phyloP scores from a whole-genome alignment of 2,329 filamentous ascomycete species.

The Paraphaeosphaeria sporulosa region DNA sequence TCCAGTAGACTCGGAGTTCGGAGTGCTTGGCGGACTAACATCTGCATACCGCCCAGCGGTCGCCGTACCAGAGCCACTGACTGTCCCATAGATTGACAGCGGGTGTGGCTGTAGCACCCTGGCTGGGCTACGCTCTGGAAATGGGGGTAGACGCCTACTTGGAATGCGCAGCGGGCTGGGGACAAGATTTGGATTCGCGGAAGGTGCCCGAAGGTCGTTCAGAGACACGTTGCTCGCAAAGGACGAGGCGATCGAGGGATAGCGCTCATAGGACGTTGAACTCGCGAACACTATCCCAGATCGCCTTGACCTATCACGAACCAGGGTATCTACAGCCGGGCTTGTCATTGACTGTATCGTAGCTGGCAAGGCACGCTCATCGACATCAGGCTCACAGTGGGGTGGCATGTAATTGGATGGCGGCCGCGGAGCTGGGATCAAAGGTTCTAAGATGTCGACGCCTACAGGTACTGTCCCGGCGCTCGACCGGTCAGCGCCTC shows the following conservation, averaged over 20 bases:
- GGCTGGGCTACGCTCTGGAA: background rate
- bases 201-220: background rate
- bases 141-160: background rate
- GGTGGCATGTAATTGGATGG: too few species aligned
- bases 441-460: background rate
- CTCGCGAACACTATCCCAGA: background rate
- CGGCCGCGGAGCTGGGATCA: background rate
- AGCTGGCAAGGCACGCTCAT: background rate
- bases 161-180: background rate
- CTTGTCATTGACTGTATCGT: background rate
- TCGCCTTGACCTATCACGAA: background rate
- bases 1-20: background rate
- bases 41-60: background rate
- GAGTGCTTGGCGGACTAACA: background rate
- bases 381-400: too few species aligned
- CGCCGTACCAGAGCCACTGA: background rate
- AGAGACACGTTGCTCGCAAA: background rate
- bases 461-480: background rate
- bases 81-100: background rate
- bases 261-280: background rate
- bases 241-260: background rate
- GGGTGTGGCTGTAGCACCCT: background rate
- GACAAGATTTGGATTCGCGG: background rate
- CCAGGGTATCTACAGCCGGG: background rate
- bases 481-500: background rate